These are phyloP conservation scores for Ampelomyces quisqualis DNA, from an alignment of 2,329 filamentous ascomycete species.

Conservation along the genomic window DNA sequence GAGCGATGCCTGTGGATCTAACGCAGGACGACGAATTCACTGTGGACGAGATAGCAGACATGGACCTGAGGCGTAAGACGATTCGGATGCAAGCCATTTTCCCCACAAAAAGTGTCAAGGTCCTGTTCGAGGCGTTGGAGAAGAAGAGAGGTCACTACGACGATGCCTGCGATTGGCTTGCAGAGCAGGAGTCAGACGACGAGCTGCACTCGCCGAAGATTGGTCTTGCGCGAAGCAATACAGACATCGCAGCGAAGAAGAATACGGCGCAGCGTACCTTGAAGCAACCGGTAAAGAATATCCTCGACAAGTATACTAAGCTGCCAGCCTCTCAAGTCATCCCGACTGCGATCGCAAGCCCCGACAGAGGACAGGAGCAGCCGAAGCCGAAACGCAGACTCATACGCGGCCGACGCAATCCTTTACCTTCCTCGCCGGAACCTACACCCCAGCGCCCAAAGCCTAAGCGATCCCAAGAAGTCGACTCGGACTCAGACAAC, in stretches of 20 bases:
- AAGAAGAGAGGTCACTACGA: slow-evolving; percentile 55
- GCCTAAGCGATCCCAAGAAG: slow-evolving; percentile 14
- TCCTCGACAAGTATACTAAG: slow-evolving; percentile 57
- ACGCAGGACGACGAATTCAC: slow-evolving; percentile 19
- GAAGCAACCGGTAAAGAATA: slow-evolving; percentile 55
- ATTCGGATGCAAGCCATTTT: slow-evolving; percentile 54
- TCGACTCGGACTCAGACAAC: slow-evolving; percentile 32
- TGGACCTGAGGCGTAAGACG: slow-evolving; percentile 53
- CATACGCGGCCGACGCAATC: slow-evolving; percentile 52
- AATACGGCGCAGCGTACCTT: slow-evolving; percentile 57
- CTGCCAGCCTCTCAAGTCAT: slow-evolving; percentile 20
- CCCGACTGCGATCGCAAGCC: slow-evolving; percentile 16
- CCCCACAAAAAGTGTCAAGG: slow-evolving; percentile 49
- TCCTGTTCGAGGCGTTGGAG: slow-evolving; percentile 54
- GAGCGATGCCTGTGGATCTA: slow-evolving; percentile 38
- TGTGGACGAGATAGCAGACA: slow-evolving; percentile 47
- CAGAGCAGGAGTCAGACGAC: slow-evolving; percentile 38
- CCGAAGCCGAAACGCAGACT: slow-evolving; percentile 46
- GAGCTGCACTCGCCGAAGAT: slow-evolving; percentile 28
- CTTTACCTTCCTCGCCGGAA: slow-evolving; percentile 26
- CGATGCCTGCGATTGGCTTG: slow-evolving; percentile 47
- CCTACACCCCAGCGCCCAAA: slow-evolving; percentile 21
- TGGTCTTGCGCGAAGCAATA: slow-evolving; percentile 20
- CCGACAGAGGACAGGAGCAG: slow-evolving; percentile 13
- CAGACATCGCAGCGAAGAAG: slow-evolving; percentile 39